Conservation (phyloP, 192 early-diverging fungal genomes). For the Coemansia sp. region DNA sequence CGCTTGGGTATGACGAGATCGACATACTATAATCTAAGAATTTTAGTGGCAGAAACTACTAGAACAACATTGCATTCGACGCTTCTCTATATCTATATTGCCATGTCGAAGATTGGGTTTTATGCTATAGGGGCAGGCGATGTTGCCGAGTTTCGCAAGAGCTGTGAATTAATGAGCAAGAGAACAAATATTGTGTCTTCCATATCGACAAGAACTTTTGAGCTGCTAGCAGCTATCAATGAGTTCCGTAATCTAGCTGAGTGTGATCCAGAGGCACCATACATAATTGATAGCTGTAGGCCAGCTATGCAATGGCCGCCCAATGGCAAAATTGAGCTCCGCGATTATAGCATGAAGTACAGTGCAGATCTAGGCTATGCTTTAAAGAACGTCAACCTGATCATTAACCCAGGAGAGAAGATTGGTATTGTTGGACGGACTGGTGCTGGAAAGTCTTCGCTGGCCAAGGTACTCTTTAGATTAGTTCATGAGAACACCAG, state of each 20-base stretch:
- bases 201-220: no score
- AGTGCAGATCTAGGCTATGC: constrained; percentile 14
- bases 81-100: not conserved
- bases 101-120: not conserved
- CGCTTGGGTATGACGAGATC: not conserved
- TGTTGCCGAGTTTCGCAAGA: not conserved
- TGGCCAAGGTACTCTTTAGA: constrained; percentile 59
- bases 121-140: not conserved
- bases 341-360: constrained; percentile 28
- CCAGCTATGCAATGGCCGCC: constrained; percentile 23
- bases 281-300: not conserved
- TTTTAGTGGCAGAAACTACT: no score
- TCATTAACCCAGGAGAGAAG: constrained; percentile 58
- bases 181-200: no score
- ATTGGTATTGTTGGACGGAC: constrained; percentile 59
- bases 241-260: not conserved
- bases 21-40: no score
- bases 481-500: constrained; percentile 59
- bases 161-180: not conserved
- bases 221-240: not conserved
- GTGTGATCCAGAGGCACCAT: constrained; percentile 14
- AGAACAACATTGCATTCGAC: not conserved
- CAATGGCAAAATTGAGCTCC: constrained; percentile 28
- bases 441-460: constrained; percentile 65
- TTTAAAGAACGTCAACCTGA: constrained; percentile 46